Evolutionary conservation across 78 protist species (phyloP).

Genomic region (slime mould (Dictyostelium discoideum)): dicty_2.7 NC_007091.3:2694501-2695000

Average conservation of each 20-base stretch:
- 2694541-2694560: not conserved
- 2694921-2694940: not conserved
- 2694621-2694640: not conserved
- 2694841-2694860: not conserved
- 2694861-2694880: conserved; percentile 11
- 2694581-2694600: not conserved
- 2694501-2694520: not conserved
- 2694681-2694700: conserved; percentile 8
- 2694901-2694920: conserved; percentile 2
- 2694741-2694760: not conserved
- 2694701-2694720: not conserved
- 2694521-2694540: not conserved
- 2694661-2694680: conserved; percentile 54
- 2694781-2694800: not conserved
- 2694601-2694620: not conserved
- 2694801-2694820: not conserved
- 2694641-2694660: not conserved
- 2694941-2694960: not conserved
- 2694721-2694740: not conserved
- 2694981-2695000: not conserved
- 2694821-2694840: not conserved
- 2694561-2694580: not conserved
- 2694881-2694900: conserved; percentile 13
- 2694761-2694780: not conserved
- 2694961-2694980: not conserved